Conservation (phyloP, 768 basidiomycete genomes). For the Calocera viscosa region DNA sequence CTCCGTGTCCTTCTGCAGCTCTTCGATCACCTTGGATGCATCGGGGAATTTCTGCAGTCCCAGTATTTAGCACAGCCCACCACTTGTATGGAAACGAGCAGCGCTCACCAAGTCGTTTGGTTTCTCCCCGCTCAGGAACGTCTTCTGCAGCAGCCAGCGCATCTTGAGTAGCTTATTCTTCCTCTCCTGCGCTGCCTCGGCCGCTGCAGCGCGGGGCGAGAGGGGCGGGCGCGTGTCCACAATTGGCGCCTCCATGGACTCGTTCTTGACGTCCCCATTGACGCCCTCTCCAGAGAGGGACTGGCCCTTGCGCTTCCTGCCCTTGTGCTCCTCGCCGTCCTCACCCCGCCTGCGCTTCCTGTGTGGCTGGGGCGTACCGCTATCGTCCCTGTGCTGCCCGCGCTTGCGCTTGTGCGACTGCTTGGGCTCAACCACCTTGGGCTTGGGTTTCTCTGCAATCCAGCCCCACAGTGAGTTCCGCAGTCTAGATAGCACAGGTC, state of each 20-base stretch:
- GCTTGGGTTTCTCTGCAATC: constrained; percentile 1
- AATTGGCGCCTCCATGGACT: neutral
- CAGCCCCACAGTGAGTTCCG: neutral
- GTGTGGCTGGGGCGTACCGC: neutral
- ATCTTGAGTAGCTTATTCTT: neutral
- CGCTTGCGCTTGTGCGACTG: neutral
- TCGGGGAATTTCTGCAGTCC: neutral
- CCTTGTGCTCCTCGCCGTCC: neutral
- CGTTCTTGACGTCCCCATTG: neutral
- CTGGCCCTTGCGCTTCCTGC: neutral
- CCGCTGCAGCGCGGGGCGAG: neutral
- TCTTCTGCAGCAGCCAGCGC: constrained; percentile 4
- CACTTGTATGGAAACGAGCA: neutral
- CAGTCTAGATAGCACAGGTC: neutral
- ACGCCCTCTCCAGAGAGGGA: neutral
- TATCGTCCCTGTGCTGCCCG: neutral
- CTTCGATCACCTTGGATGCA: neutral
- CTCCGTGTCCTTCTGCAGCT: constrained; percentile 6
- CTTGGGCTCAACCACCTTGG: neutral
- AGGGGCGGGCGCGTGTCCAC: neutral
- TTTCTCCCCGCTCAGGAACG: neutral
- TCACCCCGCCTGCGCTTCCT: neutral
- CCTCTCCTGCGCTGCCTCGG: neutral
- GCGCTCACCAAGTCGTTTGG: neutral
- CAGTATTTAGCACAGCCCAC: neutral